Base-by-base conservation (phyloP, 768 basidiomycete species). In the Suillus subalutaceus region DNA sequence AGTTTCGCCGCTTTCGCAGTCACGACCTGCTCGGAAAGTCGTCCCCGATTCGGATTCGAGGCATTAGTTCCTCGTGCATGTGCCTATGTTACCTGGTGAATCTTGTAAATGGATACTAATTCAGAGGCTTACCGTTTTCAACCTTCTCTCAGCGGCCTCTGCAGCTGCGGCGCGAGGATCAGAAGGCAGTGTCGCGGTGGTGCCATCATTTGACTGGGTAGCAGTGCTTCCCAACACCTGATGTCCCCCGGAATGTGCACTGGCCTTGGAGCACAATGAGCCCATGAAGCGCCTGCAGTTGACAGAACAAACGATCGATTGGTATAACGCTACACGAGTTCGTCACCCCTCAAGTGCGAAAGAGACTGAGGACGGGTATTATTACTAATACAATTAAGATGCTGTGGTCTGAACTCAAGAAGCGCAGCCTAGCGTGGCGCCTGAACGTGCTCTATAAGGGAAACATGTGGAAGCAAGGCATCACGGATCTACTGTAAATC, bases 81-180 rank as follows among this genome's bases (percentile, higher is more conserved):
- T 69, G 71, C 77, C 84, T 84, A 69, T 20, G 52, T 67, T 55
- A 46, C 44, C 48, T 62, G 58, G 75, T 74, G 71, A 77, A 73
- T 73, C 69, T 23, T 63, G 64, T 65, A 63, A 65, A 63, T 69
- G 71, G 71, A 43, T 32, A 38, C 38, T 60, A 60, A 43, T 60
- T 26, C 40, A 60, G 65, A 66, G 63, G 78, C 86, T 78, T 70
- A 88, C 88, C 72, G 82, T 81, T 77, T 87, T 80, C 74, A 83
- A 68, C 68, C 88, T 81, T 71, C 83, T 83, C 74, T 88, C 88
- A 68, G 88, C 88, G 67, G 88, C 88, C 74, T 84, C 85, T 74
- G 86, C 84, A 65, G 86, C 86, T 73, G 87, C 87, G 61, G 79
- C 77, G 71, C 85, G 84, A 73, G 82, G 77, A 79, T 87, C 78